These are phyloP conservation scores for Fragosphaeria purpurea DNA, from an alignment of 2,329 filamentous ascomycete genomes.

Conservation along the genomic window DNA sequence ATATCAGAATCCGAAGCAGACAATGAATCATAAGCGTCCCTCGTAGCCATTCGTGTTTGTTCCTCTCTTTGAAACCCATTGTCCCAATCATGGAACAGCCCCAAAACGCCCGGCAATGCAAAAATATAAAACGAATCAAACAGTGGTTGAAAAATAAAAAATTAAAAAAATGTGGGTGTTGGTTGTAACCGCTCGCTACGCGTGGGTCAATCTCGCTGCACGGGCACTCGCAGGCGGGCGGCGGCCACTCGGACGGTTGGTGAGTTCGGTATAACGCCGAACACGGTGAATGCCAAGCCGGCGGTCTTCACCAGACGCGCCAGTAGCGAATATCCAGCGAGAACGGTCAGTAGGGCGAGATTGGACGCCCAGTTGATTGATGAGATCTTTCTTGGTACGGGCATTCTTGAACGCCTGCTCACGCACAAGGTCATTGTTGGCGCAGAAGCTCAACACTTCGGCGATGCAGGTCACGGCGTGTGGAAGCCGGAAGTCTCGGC, in stretches of 20 bases:
- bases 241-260: conserved; percentile 10
- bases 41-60: too few species aligned
- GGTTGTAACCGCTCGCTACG: too few species aligned
- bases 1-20: too few species aligned
- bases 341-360: conserved; percentile 35
- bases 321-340: conserved; percentile 41
- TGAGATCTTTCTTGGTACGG: conserved; percentile 57
- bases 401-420: conserved; percentile 63
- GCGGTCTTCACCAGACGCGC: conserved; percentile 21
- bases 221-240: background rate
- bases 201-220: background rate
- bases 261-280: conserved; percentile 34
- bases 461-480: conserved; percentile 64
- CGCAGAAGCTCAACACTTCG: conserved; percentile 68
- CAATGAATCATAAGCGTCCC: too few species aligned
- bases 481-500: conserved; percentile 55
- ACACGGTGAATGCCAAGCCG: conserved; percentile 35
- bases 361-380: conserved; percentile 54
- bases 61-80: too few species aligned
- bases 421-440: conserved; percentile 58
- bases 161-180: background rate
- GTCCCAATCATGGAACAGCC: too few species aligned
- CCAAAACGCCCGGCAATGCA: too few species aligned
- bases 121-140: background rate
- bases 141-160: background rate